These are phyloP conservation scores for Chlorencoelia australis DNA, from an alignment of 2,329 filamentous ascomycete species.

Conservation along the genomic window DNA sequence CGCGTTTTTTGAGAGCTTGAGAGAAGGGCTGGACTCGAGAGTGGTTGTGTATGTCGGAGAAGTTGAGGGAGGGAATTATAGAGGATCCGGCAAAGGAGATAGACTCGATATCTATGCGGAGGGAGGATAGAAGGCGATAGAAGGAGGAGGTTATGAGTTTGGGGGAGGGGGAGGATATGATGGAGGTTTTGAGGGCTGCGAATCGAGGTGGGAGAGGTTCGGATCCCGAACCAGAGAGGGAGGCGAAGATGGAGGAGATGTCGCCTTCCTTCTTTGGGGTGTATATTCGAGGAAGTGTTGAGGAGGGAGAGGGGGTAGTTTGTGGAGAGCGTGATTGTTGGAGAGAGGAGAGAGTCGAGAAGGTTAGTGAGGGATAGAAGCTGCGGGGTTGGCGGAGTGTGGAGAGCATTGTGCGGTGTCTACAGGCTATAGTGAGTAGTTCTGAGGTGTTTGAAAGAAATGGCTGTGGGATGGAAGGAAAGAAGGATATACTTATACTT, in stretches of 20 bases:
- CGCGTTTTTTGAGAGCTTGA: constrained; percentile 8
- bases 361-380: too few relatives aligned
- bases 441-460: too few relatives aligned
- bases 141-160: constrained; percentile 37
- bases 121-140: constrained; percentile 35
- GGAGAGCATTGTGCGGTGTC: too few relatives aligned
- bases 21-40: constrained; percentile 1
- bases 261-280: constrained; percentile 38
- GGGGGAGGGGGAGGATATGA: too few relatives aligned
- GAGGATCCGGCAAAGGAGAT: constrained; percentile 35
- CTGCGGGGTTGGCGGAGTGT: too few relatives aligned
- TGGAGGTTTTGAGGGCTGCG: constrained; percentile 45
- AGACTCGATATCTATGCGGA: constrained; percentile 37
- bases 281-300: too few relatives aligned
- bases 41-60: constrained; percentile 28
- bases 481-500: too few relatives aligned
- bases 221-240: constrained; percentile 37
- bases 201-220: constrained; percentile 44
- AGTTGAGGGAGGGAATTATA: constrained; percentile 43
- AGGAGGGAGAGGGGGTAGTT: too few relatives aligned
- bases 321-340: too few relatives aligned
- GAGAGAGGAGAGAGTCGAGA: too few relatives aligned
- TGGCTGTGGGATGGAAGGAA: too few relatives aligned
- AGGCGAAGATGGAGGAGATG: constrained; percentile 51
- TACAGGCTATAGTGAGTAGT: too few relatives aligned